phyloP scores from a whole-genome alignment of 2,329 filamentous ascomycete genomes.

The Cercospora citrullina region DNA sequence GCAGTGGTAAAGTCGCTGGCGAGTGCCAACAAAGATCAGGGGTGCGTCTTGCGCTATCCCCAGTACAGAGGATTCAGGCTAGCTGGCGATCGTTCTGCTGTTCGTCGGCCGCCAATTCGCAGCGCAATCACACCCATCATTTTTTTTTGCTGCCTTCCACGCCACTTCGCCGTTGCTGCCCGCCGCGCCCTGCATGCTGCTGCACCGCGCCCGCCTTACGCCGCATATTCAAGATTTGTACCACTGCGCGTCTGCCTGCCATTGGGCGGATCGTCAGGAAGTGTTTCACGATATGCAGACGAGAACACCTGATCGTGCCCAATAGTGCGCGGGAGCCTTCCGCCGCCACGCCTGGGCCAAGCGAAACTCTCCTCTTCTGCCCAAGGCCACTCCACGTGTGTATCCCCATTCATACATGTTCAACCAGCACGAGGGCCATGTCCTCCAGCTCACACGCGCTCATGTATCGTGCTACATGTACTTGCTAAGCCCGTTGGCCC shows the following conservation, averaged over 20 bases:
- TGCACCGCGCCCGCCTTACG: neutral
- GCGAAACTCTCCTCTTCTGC: neutral
- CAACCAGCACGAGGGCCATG: neutral
- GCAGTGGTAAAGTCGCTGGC: neutral
- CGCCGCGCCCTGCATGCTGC: neutral
- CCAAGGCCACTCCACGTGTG: neutral
- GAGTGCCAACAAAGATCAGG: constrained; percentile 1
- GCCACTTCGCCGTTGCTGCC: constrained; percentile 1
- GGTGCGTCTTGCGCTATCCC: neutral
- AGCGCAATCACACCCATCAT: neutral
- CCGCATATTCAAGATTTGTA: neutral
- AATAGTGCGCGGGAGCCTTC: neutral
- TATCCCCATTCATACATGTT: neutral
- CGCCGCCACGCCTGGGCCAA: neutral
- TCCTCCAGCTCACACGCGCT: neutral
- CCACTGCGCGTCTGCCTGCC: neutral
- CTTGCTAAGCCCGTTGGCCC: neutral
- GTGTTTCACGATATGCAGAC: constrained; percentile 5
- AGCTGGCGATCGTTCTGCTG: constrained; percentile 1
- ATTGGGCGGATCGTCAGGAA: constrained; percentile 1
- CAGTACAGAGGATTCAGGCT: neutral
- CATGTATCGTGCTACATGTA: neutral
- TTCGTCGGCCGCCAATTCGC: neutral
- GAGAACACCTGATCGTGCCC: constrained; percentile 1
- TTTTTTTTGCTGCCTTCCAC: neutral